phyloP scores from a whole-genome alignment of 768 basidiomycete species.

The Steccherinum ochraceum region DNA sequence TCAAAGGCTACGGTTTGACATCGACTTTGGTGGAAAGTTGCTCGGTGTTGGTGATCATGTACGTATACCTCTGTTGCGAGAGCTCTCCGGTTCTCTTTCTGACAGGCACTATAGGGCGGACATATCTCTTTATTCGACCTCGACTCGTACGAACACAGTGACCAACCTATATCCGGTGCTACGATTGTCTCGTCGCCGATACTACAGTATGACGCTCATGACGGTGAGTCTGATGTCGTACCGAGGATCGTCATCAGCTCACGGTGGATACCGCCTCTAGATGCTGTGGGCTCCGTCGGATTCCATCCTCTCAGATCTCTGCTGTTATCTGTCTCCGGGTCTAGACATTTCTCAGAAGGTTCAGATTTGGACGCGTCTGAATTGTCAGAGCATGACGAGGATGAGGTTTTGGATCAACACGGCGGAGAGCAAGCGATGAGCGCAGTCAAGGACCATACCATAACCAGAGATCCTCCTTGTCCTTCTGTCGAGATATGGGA shows the following conservation, averaged over 20 bases:
- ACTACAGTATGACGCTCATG: constrained; percentile 46
- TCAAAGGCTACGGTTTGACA: constrained; percentile 73
- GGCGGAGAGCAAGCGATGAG: neutral
- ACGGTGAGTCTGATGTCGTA: constrained; percentile 31
- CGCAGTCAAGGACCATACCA: neutral
- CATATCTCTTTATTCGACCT: constrained; percentile 55
- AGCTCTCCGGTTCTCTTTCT: too few species aligned
- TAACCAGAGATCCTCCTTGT: neutral
- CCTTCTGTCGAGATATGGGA: neutral
- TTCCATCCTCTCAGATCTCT: constrained; percentile 63
- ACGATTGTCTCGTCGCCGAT: constrained; percentile 16
- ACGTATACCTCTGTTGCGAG: constrained; percentile 19
- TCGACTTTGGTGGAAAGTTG: constrained; percentile 62
- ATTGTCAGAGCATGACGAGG: neutral
- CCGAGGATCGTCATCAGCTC: neutral
- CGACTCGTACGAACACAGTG: constrained; percentile 3
- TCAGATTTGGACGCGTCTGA: constrained; percentile 13
- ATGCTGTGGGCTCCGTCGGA: constrained; percentile 64
- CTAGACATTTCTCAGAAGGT: constrained; percentile 53
- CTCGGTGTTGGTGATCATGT: constrained; percentile 68
- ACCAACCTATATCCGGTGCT: constrained; percentile 2
- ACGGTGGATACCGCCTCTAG: constrained; percentile 28
- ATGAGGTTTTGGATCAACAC: neutral
- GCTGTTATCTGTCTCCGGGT: constrained; percentile 68
- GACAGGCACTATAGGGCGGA: constrained; percentile 59